Percentiles rank a stretch among this genome's conserved stretches.
Conservation (phyloP, 1,284 basidiomycete species). For the Hemileia vastatrix region DNA sequence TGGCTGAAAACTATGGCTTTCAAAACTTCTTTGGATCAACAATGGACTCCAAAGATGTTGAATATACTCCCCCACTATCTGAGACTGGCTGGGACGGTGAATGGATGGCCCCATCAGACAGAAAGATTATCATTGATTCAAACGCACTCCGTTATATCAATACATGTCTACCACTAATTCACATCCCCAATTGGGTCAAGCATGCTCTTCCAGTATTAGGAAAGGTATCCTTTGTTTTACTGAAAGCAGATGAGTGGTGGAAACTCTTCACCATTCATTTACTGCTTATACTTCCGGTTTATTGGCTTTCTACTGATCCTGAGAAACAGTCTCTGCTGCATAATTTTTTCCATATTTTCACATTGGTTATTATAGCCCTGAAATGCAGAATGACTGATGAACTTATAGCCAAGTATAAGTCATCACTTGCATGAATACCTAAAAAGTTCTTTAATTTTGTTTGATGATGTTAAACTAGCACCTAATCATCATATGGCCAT, state of each 20-base stretch:
- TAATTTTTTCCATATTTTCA: constrained; percentile 9
- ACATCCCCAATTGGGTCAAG: constrained; percentile 14
- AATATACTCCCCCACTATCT: too few relatives aligned
- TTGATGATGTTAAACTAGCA: not conserved
- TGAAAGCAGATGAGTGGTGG: constrained; percentile 28
- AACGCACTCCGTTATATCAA: not conserved
- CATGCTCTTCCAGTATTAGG: constrained; percentile 11
- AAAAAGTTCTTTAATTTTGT: not conserved
- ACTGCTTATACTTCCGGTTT: too few relatives aligned
- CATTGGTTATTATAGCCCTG: constrained; percentile 2
- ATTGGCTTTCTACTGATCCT: too few relatives aligned
- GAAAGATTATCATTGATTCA: constrained; percentile 14
- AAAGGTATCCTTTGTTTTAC: constrained; percentile 15
- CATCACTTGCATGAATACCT: constrained; percentile 3
- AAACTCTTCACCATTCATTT: constrained; percentile 15
- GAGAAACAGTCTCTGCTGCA: not conserved
- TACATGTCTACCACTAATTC: not conserved
- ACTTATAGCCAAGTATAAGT: not conserved
- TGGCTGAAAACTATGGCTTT: too few relatives aligned
- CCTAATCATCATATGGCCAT: constrained; percentile 8
- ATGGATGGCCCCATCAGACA: constrained; percentile 2
- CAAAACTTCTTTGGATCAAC: too few relatives aligned
- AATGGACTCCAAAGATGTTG: too few relatives aligned
- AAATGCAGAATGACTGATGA: not conserved
- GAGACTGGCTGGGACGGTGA: constrained; percentile 8